phyloP scores from a whole-genome alignment of 2,329 filamentous ascomycete species.

The Hymenoscyphus albidus region DNA sequence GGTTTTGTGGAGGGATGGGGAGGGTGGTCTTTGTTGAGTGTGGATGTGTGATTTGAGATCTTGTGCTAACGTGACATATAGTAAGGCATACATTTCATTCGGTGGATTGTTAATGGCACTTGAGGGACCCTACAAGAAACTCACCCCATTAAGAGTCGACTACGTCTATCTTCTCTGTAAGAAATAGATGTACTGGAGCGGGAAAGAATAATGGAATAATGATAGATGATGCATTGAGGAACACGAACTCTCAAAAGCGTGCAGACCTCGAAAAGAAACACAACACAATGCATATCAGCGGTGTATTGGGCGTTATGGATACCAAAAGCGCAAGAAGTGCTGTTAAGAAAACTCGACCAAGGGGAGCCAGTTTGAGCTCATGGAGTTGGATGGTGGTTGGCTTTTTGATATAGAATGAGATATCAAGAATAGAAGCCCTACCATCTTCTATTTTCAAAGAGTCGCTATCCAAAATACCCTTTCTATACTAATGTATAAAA shows the following conservation, averaged over 20 bases:
- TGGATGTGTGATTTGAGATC: not conserved
- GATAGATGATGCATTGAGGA: not conserved
- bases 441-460: too few relatives aligned
- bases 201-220: not conserved
- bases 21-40: not conserved
- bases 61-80: slow-evolving; percentile 38
- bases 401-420: not conserved
- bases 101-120: slow-evolving; percentile 87
- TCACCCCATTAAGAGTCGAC: slow-evolving; percentile 87
- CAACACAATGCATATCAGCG: slow-evolving; percentile 19
- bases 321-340: slow-evolving; percentile 20
- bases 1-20: too few relatives aligned
- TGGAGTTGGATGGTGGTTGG: not conserved
- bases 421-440: not conserved
- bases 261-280: not conserved
- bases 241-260: not conserved
- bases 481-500: too few relatives aligned
- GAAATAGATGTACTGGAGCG: slow-evolving; percentile 54
- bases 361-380: not conserved
- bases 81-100: slow-evolving; percentile 91
- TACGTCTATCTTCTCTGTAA: slow-evolving; percentile 91
- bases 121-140: slow-evolving; percentile 92
- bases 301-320: slow-evolving; percentile 28
- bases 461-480: too few relatives aligned
- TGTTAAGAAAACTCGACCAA: not conserved